Conservation (phyloP, 805 yeast genomes). For the Lachancea fermentati region DNA sequence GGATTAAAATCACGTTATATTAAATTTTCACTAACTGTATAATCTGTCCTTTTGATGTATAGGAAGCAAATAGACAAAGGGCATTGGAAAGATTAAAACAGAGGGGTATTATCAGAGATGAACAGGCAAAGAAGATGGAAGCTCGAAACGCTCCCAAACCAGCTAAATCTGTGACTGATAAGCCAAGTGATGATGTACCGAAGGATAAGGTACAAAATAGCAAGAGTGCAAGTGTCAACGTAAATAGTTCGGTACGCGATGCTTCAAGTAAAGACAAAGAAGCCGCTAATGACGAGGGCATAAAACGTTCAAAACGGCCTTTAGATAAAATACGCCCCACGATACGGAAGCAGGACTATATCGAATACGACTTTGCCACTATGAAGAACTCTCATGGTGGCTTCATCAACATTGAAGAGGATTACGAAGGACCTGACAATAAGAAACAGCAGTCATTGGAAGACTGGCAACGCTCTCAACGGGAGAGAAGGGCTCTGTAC, state of each 20-base stretch:
- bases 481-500: constrained; percentile 46
- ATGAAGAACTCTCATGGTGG: constrained; percentile 90
- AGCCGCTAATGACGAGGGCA: background rate
- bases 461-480: constrained; percentile 54
- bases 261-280: constrained; percentile 28
- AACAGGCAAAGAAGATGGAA: constrained; percentile 20
- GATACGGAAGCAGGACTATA: constrained; percentile 58
- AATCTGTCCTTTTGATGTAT: background rate
- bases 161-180: background rate
- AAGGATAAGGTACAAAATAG: no score
- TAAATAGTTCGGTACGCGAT: no score
- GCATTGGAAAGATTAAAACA: constrained; percentile 55
- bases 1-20: background rate
- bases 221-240: no score
- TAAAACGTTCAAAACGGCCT: constrained; percentile 17
- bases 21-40: constrained; percentile 1
- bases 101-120: constrained; percentile 33
- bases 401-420: constrained; percentile 43
- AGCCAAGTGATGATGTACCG: background rate
- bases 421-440: constrained; percentile 30
- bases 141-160: constrained; percentile 16
- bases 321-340: constrained; percentile 37
- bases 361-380: constrained; percentile 84
- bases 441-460: constrained; percentile 39
- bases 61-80: constrained; percentile 60